Evolutionary conservation across 2,329 filamentous ascomycete genomes (phyloP).

Genomic region (Aschersonia sp.): DNA sequence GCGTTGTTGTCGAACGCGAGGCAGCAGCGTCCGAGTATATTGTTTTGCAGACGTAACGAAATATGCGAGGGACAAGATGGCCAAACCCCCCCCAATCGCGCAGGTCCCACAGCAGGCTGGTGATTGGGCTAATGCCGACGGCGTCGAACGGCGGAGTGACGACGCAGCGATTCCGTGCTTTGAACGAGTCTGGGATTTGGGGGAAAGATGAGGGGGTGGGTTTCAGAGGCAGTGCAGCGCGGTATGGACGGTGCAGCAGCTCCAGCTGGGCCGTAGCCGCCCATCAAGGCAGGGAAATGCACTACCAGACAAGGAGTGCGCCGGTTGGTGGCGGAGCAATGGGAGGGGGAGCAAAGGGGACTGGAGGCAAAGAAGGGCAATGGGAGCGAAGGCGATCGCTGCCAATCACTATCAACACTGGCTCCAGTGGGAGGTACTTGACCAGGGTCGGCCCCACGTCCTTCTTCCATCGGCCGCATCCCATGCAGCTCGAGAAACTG

Average conservation of each 20-base stretch:
- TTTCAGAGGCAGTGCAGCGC: background rate
- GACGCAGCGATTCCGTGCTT: background rate
- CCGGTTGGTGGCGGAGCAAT: background rate
- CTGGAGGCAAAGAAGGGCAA: too few species aligned
- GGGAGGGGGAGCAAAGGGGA: background rate
- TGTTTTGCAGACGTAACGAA: background rate
- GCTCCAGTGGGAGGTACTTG: too few species aligned
- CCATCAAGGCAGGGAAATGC: too few species aligned
- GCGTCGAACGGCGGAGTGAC: slow-evolving; percentile 1
- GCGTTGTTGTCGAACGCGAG: background rate
- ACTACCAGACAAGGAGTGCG: too few species aligned
- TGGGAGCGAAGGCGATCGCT: too few species aligned
- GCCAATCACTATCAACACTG: too few species aligned
- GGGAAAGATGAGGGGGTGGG: too few species aligned
- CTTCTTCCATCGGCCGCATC: too few species aligned
- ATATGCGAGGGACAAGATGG: slow-evolving; percentile 4
- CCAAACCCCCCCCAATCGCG: background rate
- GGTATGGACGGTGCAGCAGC: background rate
- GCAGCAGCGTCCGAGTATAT: background rate
- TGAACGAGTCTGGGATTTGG: background rate
- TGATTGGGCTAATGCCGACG: slow-evolving; percentile 1
- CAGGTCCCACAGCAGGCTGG: slow-evolving; percentile 1
- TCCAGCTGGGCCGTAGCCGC: background rate
- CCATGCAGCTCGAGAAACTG: too few species aligned
- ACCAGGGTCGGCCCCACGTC: too few species aligned